Evolutionary conservation across 2,329 filamentous ascomycete species (phyloP), one percentile per base, ranked within the genome.

Genomic region (Stemphylium beticola): DNA sequence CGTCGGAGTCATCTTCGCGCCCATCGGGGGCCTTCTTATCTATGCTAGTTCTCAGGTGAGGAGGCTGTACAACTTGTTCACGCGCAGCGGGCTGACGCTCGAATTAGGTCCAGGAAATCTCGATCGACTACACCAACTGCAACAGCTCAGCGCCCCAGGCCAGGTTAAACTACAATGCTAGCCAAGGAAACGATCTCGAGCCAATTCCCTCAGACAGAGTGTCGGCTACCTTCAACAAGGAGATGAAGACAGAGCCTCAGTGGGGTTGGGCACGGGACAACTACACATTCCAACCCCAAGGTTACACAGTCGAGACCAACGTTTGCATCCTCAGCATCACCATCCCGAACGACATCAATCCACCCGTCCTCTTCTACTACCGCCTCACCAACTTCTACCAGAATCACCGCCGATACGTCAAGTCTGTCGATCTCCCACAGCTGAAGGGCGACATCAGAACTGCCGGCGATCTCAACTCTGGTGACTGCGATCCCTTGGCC

Each of bases 321-420:
- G 74, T 82, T 20, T 99, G 95, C 82, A 83, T 83, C 29, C 77
- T 99, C 51, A 82, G 86, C 58, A 96, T 98, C 77, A 81, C 84
- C 32, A 87, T 97, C 8, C 91, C 92, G 1, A 88, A 93, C 67
- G 80, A 87, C 54, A 88, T 99, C 76, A 82, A 84, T 3, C 85
- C 92, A 1, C 92, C 93, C 0, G 90, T 99, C 10, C 85, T 93
- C 57, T 87, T 98, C 76, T 99, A 97, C 81, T 99, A 99, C 77
- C 89, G 90, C 65, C 87, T 99, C 60, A 93, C 92, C 53, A 96
- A 98, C 78, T 99, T 99, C 79, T 98, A 98, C 80, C 95, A 99
- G 77, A 99, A 99, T 74, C 95, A 99, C 74, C 89, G 95, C 62
- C 88, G 93, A 76, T 99, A 99, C 66, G 95, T 97, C 57, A 90